Evolutionary conservation across 371 early-diverging fungal genomes (phyloP).

Genomic region (Blakeslea trispora): DNA sequence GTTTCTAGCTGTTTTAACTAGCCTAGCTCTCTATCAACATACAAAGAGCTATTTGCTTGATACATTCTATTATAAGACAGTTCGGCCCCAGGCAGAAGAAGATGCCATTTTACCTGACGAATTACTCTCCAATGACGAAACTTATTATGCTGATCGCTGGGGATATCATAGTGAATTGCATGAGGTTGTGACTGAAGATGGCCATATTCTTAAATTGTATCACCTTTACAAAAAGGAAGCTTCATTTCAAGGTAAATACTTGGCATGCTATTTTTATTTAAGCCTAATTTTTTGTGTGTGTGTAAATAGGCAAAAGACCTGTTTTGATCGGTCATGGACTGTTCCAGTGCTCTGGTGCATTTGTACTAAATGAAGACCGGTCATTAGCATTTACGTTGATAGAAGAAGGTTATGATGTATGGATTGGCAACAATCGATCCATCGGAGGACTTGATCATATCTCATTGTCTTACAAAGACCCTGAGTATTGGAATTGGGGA

Average conservation of each 20-base stretch:
- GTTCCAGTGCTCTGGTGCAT: slow-evolving; percentile 64
- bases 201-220: slow-evolving; percentile 45
- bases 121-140: slow-evolving; percentile 31
- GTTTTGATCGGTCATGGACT: slow-evolving; percentile 62
- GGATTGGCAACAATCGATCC: slow-evolving; percentile 53
- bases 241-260: slow-evolving; percentile 16
- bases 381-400: slow-evolving; percentile 56
- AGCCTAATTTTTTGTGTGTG: neutral
- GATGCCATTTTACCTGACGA: slow-evolving; percentile 22
- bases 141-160: slow-evolving; percentile 38
- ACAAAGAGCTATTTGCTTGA: slow-evolving; percentile 13
- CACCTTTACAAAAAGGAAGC: slow-evolving; percentile 29
- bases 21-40: slow-evolving; percentile 12
- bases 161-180: slow-evolving; percentile 42
- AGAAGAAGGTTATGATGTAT: slow-evolving; percentile 57
- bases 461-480: slow-evolving; percentile 32
- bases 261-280: neutral
- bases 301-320: slow-evolving; percentile 29
- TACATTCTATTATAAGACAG: neutral
- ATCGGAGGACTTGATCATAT: slow-evolving; percentile 29
- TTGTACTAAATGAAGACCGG: slow-evolving; percentile 49
- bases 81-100: slow-evolving; percentile 10
- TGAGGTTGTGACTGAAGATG: slow-evolving; percentile 47
- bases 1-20: slow-evolving; percentile 9
- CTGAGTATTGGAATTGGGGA: slow-evolving; percentile 59